Base-by-base conservation (phyloP, 768 basidiomycete species). In the Auricularia heimuer region DNA sequence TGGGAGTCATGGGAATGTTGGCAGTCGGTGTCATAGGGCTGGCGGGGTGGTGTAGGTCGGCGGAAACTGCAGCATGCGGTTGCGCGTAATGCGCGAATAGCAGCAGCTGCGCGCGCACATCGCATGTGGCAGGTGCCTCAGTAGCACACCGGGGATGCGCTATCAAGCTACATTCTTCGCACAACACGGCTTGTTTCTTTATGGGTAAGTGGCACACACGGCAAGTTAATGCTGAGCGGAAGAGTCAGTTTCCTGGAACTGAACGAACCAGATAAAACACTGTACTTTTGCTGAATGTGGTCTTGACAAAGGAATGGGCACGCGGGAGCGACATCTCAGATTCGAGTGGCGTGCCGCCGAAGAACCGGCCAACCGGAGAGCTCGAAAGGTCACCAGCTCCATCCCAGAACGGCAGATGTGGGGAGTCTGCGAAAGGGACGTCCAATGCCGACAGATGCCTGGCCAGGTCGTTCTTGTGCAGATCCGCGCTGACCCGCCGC, bases 221-320 rank as follows among this genome's bases (percentile, higher is more conserved):
- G 75, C 95, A 98, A 2, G 82, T 77, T 80, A 97, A 88, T 34
- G 92, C 95, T 98, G 70, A 0, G 56, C 3, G 63, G 61, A 65
- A 61, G 39, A 61, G 62, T 62, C 65, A 39, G 29, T 12, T 69
- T 54, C 10, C 63, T 39, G n/a, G 16, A 65, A 54, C 60, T n/a
- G 33, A 18, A 60, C n/a, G 61, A n/a, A 62, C 60, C 61, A 58
- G 21, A 12, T 29, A 16, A 54, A 14, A 29, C 67, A 54, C 79
- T 90, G 73, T 73, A 97, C 94, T 85, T 79, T 94, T 94, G 71
- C 87, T 86, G 75, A 98, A 97, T 8, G 89, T 89, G 3, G 93
- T 95, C 78, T 92, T 94, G 36, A 96, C 89, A 73, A 96, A 94
- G 12, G 83, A 82, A 71, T 97, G 95, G 44, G 87, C 82, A 60